Conservation (phyloP, 2,329 filamentous ascomycete species). For the Cytospora mali region DNA sequence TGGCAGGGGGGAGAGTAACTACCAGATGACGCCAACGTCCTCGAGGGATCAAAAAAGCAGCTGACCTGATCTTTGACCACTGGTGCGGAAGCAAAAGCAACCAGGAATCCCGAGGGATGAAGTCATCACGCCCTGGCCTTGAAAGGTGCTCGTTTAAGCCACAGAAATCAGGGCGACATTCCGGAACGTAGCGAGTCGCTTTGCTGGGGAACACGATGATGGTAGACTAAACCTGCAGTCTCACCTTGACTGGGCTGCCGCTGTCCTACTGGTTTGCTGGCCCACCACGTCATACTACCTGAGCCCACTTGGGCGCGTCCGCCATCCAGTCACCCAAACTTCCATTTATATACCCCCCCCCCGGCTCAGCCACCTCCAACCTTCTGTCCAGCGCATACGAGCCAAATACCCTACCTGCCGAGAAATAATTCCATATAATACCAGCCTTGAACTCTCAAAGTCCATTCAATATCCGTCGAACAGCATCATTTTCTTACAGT, state of each 20-base stretch:
- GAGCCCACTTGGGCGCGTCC: constrained; percentile 19
- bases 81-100: neutral
- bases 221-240: neutral
- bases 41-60: neutral
- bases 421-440: neutral
- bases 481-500: neutral
- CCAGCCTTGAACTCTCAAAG: neutral
- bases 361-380: constrained; percentile 4
- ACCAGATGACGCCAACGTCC: constrained; percentile 1
- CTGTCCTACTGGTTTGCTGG: constrained; percentile 13
- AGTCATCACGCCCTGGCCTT: neutral
- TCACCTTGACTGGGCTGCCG: constrained; percentile 1
- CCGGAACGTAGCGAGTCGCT: neutral
- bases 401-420: neutral
- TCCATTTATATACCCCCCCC: constrained; percentile 1
- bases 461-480: neutral
- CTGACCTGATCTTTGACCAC: neutral
- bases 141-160: neutral
- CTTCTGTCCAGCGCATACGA: neutral
- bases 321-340: neutral
- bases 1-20: neutral
- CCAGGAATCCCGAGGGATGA: neutral
- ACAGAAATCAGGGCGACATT: neutral
- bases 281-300: constrained; percentile 15
- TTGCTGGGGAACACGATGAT: neutral